Percentiles rank a stretch among this genome's conserved stretches.
Conservation (phyloP, 1,284 basidiomycete species). For the Taiwanofungus camphoratus region DNA sequence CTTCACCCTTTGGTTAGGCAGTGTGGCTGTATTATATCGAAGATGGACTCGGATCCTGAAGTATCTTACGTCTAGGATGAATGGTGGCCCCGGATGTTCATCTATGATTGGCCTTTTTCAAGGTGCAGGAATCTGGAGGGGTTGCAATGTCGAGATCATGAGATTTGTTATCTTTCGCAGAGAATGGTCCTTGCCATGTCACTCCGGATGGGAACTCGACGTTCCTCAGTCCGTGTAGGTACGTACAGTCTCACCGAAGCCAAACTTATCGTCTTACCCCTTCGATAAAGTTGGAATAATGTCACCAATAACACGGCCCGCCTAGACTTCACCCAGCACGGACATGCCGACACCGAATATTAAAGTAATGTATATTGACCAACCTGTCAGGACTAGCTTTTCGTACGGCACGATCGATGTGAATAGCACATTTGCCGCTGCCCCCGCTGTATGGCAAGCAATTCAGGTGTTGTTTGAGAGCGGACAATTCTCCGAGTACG, state of each 20-base stretch:
- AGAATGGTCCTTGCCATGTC: conserved; percentile 58
- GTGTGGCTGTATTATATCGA: too few relatives aligned
- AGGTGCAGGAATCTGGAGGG: conserved; percentile 26
- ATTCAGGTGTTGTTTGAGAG: conserved; percentile 69
- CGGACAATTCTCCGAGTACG: conserved; percentile 49
- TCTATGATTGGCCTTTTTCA: conserved; percentile 67
- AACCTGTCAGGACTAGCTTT: conserved; percentile 67
- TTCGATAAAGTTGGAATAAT: conserved; percentile 74
- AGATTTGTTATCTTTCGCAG: conserved; percentile 25
- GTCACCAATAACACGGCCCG: conserved; percentile 57
- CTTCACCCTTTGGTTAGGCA: conserved; percentile 67
- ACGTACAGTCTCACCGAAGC: not conserved
- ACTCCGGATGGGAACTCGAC: conserved; percentile 48
- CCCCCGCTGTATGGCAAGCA: conserved; percentile 52
- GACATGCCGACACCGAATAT: too few relatives aligned
- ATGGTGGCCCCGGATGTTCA: conserved; percentile 58
- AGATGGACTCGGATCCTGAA: too few relatives aligned
- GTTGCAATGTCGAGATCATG: not conserved
- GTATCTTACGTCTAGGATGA: conserved; percentile 47
- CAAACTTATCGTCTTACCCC: not conserved
- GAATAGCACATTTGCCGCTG: conserved; percentile 49
- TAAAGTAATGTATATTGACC: conserved; percentile 70
- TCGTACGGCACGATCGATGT: conserved; percentile 52
- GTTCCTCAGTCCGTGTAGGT: conserved; percentile 50
- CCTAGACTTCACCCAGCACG: too few relatives aligned